These are phyloP conservation scores for Pythium pyrilobum DNA, from an alignment of 352 stramenopile genomes.

Conservation along the genomic window DNA sequence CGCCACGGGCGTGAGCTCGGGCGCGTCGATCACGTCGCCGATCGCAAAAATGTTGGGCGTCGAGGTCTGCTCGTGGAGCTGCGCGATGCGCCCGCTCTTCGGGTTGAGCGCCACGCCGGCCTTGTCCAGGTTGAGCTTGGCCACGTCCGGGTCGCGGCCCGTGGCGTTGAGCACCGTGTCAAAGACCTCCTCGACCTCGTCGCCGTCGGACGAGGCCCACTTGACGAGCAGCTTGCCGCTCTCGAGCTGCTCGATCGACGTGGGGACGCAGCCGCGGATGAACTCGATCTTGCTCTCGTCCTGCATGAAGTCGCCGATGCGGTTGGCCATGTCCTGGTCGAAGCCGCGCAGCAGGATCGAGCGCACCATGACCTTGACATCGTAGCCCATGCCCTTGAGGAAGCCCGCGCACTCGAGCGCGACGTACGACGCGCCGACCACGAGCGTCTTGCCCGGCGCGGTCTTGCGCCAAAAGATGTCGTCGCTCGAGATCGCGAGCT, in stretches of 20 bases:
- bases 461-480: slow-evolving; percentile 84
- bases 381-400: slow-evolving; percentile 92
- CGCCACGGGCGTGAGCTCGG: slow-evolving; percentile 97
- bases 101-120: slow-evolving; percentile 86
- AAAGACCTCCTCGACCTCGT: slow-evolving; percentile 84
- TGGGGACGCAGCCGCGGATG: slow-evolving; percentile 85
- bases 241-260: slow-evolving; percentile 90
- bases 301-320: slow-evolving; percentile 93
- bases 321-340: slow-evolving; percentile 95
- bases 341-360: slow-evolving; percentile 97
- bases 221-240: slow-evolving; percentile 79
- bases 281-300: slow-evolving; percentile 89
- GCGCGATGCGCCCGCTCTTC: slow-evolving; percentile 90
- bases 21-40: slow-evolving; percentile 95
- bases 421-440: slow-evolving; percentile 97
- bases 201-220: slow-evolving; percentile 55
- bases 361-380: slow-evolving; percentile 96
- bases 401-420: slow-evolving; percentile 98
- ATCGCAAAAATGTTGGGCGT: slow-evolving; percentile 96
- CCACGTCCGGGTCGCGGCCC: slow-evolving; percentile 91
- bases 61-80: slow-evolving; percentile 91
- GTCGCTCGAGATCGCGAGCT: slow-evolving; percentile 92
- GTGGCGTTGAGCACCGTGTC: slow-evolving; percentile 96
- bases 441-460: slow-evolving; percentile 94
- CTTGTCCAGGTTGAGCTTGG: slow-evolving; percentile 84